phyloP scores from a whole-genome alignment of 257 asterid genomes.

The Penstemon davidsonii region DNA sequence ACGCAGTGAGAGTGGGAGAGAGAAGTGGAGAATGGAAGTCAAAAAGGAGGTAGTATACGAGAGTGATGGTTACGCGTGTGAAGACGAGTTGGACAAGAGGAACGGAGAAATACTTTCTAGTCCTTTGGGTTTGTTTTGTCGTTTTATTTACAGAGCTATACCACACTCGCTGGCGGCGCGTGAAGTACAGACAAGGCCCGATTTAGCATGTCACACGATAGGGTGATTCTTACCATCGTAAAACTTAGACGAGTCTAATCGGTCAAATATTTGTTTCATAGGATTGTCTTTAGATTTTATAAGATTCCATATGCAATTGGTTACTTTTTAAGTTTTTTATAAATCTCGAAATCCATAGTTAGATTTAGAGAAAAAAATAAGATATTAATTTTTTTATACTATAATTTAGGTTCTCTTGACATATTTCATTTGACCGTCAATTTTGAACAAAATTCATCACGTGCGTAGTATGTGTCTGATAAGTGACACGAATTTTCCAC shows the following conservation, averaged over 20 bases:
- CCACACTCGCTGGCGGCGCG: constrained; percentile 46
- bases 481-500: too few relatives aligned
- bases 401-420: too few relatives aligned
- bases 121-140: constrained; percentile 38
- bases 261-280: too few relatives aligned
- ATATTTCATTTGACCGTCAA: too few relatives aligned
- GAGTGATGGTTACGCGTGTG: constrained; percentile 36
- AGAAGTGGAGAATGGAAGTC: not conserved
- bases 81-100: constrained; percentile 23
- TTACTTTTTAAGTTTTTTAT: not conserved
- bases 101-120: constrained; percentile 25
- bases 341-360: not conserved
- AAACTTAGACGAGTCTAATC: too few relatives aligned
- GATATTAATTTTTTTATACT: too few relatives aligned
- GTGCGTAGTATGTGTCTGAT: too few relatives aligned
- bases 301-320: not conserved
- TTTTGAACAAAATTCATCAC: too few relatives aligned
- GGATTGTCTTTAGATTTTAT: too few relatives aligned
- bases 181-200: not conserved
- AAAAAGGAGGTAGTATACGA: not conserved
- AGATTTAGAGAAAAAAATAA: too few relatives aligned
- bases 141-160: constrained; percentile 15
- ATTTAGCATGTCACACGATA: not conserved
- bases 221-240: too few relatives aligned
- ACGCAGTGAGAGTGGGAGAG: constrained; percentile 19